Conservation (phyloP, 345 rosid species). For the Euphorbia pulcherrima region DNA sequence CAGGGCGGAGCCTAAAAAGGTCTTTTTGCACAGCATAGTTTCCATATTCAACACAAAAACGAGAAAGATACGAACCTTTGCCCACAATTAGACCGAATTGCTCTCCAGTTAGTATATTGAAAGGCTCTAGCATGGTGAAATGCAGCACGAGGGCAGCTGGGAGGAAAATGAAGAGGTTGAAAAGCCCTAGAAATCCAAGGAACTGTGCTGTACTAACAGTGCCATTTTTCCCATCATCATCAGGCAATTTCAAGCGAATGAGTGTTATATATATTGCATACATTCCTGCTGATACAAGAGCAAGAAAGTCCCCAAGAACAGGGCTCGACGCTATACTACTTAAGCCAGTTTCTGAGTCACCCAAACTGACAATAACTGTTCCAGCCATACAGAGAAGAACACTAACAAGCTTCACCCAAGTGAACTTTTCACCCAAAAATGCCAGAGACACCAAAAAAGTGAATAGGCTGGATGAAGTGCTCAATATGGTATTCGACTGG, state of each 20-base stretch:
- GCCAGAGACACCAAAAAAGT: constrained; percentile 74
- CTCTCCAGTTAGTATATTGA: constrained; percentile 50
- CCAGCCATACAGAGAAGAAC: constrained; percentile 96
- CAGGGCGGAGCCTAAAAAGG: too few relatives aligned
- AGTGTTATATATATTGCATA: constrained; percentile 86
- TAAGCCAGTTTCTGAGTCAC: constrained; percentile 54
- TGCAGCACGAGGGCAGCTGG: constrained; percentile 69
- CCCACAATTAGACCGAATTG: constrained; percentile 76
- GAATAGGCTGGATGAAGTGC: constrained; percentile 89
- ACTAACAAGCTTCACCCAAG: constrained; percentile 81
- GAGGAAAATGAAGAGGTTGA: constrained; percentile 69
- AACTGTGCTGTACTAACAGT: constrained; percentile 85
- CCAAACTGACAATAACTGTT: constrained; percentile 78
- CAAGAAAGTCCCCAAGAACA: constrained; percentile 71
- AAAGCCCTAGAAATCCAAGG: constrained; percentile 84
- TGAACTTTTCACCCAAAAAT: constrained; percentile 80
- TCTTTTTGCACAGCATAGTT: neutral
- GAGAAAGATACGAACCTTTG: constrained; percentile 50
- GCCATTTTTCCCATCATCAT: constrained; percentile 67
- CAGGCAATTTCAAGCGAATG: constrained; percentile 74
- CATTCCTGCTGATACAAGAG: constrained; percentile 69
- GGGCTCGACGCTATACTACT: constrained; percentile 56
- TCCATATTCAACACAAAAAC: neutral
- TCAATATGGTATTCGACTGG: constrained; percentile 93
- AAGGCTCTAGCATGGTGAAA: constrained; percentile 66